These are phyloP conservation scores for Dorcoceras hygrometricum DNA, from an alignment of 257 asterid species.

Conservation along the genomic window DNA sequence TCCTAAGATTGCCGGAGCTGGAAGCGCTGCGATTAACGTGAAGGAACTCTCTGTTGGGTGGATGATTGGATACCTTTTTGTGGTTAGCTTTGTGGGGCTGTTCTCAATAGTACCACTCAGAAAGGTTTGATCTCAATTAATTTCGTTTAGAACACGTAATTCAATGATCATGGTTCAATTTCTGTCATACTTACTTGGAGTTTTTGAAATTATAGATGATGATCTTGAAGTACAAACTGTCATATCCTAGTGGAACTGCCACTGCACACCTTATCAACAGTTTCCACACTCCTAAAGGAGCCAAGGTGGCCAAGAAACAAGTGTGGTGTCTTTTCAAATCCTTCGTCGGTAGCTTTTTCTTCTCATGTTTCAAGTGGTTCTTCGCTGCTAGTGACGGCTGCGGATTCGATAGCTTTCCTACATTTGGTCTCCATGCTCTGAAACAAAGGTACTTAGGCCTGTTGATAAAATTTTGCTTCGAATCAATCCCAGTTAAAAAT, in stretches of 20 bases:
- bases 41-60: conserved; percentile 55
- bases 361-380: conserved; percentile 73
- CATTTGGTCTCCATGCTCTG: conserved; percentile 68
- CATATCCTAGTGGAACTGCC: conserved; percentile 92
- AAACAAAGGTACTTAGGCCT: conserved; percentile 32
- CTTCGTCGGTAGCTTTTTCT: conserved; percentile 49
- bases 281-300: conserved; percentile 84
- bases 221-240: conserved; percentile 70
- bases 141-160: background rate
- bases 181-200: background rate
- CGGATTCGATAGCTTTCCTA: conserved; percentile 71
- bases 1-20: conserved; percentile 41
- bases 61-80: conserved; percentile 55
- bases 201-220: conserved; percentile 43
- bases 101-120: conserved; percentile 76
- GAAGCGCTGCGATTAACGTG: conserved; percentile 48
- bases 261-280: conserved; percentile 81
- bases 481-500: too few species aligned
- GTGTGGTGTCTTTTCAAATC: conserved; percentile 60
- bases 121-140: conserved; percentile 36
- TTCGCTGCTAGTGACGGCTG: conserved; percentile 54
- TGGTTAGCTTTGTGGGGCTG: conserved; percentile 73
- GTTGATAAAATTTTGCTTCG: too few species aligned
- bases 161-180: background rate
- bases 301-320: conserved; percentile 66